Evolutionary conservation across 495 filamentous ascomycete genomes (phyloP).

Genomic region (Aspergillus ostianus): DNA sequence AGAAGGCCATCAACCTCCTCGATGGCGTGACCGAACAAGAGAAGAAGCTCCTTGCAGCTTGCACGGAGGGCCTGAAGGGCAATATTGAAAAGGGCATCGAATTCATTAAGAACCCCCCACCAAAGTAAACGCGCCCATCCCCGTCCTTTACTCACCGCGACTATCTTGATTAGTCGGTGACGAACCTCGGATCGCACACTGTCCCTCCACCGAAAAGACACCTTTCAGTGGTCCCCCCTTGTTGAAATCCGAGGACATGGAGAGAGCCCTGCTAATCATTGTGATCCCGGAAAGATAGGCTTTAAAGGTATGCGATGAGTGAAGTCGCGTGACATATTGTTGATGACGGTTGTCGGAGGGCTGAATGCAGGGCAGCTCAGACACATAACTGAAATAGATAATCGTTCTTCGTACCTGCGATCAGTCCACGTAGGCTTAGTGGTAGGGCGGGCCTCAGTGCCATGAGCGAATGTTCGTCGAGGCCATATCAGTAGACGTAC

Average conservation of each 20-base stretch:
- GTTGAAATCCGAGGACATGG: slow-evolving; percentile 14
- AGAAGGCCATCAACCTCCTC: slow-evolving; percentile 80
- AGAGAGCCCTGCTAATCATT: slow-evolving; percentile 43
- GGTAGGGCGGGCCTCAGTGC: neutral
- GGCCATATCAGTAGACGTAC: neutral
- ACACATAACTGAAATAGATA: slow-evolving; percentile 22
- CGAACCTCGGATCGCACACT: slow-evolving; percentile 17
- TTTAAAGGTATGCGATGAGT: slow-evolving; percentile 33
- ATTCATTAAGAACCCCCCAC: slow-evolving; percentile 80
- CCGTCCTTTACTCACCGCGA: slow-evolving; percentile 19
- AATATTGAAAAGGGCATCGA: slow-evolving; percentile 93
- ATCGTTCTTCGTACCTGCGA: slow-evolving; percentile 15
- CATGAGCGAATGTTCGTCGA: neutral
- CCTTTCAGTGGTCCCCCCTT: slow-evolving; percentile 15
- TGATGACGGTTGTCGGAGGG: neutral
- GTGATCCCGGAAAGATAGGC: slow-evolving; percentile 45
- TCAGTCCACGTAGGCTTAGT: neutral
- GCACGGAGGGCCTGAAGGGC: slow-evolving; percentile 72
- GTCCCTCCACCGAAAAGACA: slow-evolving; percentile 16
- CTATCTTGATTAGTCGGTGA: slow-evolving; percentile 17
- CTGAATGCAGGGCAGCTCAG: slow-evolving; percentile 10
- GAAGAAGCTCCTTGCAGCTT: slow-evolving; percentile 78
- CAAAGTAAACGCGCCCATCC: slow-evolving; percentile 57
- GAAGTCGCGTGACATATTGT: slow-evolving; percentile 20
- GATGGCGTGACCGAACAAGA: slow-evolving; percentile 71